These are phyloP conservation scores for Penicillium longicatenatum DNA, from an alignment of 495 filamentous ascomycete genomes.

Conservation along the genomic window DNA sequence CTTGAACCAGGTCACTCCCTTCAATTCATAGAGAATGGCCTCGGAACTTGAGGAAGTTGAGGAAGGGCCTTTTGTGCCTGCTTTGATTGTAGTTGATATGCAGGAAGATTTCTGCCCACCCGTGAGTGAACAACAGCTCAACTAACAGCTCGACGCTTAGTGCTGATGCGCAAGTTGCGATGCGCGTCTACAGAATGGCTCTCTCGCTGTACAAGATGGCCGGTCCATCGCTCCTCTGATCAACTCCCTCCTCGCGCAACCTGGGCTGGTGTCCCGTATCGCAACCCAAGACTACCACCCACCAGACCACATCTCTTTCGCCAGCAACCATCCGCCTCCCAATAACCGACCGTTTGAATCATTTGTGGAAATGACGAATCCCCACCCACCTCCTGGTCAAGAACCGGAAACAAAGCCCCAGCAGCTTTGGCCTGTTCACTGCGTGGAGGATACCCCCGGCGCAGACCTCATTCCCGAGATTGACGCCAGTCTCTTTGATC, in stretches of 20 bases:
- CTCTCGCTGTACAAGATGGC: constrained; percentile 74
- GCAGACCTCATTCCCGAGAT: constrained; percentile 77
- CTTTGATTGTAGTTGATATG: constrained; percentile 79
- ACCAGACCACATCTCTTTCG: constrained; percentile 83
- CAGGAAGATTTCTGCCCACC: constrained; percentile 98
- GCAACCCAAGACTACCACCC: constrained; percentile 94
- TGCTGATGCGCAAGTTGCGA: constrained; percentile 16
- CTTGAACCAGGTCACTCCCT: too few species aligned
- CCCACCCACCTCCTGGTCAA: constrained; percentile 54
- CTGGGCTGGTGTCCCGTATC: constrained; percentile 68
- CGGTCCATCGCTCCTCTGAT: constrained; percentile 68
- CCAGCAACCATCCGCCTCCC: constrained; percentile 67
- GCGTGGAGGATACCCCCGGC: constrained; percentile 73
- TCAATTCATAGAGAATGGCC: constrained; percentile 14
- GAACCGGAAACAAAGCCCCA: constrained; percentile 63
- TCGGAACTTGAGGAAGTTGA: not conserved
- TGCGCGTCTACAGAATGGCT: constrained; percentile 62
- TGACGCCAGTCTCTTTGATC: constrained; percentile 57
- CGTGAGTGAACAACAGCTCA: constrained; percentile 40
- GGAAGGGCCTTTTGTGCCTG: constrained; percentile 29
- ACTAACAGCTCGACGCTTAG: constrained; percentile 12
- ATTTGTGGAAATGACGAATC: constrained; percentile 62
- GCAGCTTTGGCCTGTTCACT: constrained; percentile 87
- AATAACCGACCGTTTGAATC: constrained; percentile 69
- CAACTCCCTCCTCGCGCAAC: constrained; percentile 73